Conservation (phyloP, 169 alveolate genomes). For the Plasmodium gaboni region DNA sequence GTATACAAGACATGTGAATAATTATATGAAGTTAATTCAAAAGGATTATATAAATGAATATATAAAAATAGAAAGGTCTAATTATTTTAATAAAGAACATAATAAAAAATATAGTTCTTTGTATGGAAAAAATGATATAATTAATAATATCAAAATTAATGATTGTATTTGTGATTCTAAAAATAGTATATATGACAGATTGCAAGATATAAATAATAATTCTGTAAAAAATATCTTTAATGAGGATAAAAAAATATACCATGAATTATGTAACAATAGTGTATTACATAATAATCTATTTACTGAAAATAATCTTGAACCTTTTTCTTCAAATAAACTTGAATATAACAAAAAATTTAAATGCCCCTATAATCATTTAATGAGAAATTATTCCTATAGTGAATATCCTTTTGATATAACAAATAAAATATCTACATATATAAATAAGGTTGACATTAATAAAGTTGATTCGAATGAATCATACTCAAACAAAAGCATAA, state of each 20-base stretch:
- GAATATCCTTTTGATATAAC: not conserved
- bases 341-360: constrained; percentile 14
- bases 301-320: constrained; percentile 4
- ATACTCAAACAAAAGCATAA: no score
- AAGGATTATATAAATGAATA: no score
- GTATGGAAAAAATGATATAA: constrained; percentile 17
- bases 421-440: not conserved
- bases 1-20: no score
- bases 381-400: not conserved
- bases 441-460: not conserved
- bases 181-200: not conserved
- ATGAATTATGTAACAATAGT: not conserved
- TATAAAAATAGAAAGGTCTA: no score
- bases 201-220: not conserved
- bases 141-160: not conserved
- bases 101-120: not conserved
- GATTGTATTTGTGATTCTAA: constrained; percentile 5
- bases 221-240: not conserved
- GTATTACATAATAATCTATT: constrained; percentile 6
- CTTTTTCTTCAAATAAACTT: constrained; percentile 47
- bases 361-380: not conserved
- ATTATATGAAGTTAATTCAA: no score
- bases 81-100: no score
- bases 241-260: not conserved
- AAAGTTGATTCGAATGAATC: not conserved